A percentile compares a stretch with the other conserved stretches of the same genome.
phyloP scores from a whole-genome alignment of 768 basidiomycete genomes.

The Heimioporus sp. region DNA sequence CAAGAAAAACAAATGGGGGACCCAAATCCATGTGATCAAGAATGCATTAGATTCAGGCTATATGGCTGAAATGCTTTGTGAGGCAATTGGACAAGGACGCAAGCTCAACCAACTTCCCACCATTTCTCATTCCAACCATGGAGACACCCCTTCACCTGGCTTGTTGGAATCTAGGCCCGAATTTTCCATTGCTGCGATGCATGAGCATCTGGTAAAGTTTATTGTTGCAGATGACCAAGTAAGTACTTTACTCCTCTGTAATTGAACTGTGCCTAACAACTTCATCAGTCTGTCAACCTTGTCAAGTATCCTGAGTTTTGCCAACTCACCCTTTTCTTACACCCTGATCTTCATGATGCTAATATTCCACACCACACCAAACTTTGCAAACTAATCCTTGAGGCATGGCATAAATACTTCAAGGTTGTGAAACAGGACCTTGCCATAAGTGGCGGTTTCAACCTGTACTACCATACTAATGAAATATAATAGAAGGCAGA shows the following conservation, averaged over 20 bases:
- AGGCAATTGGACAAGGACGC: background rate
- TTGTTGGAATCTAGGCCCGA: too few species aligned
- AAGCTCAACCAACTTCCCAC: background rate
- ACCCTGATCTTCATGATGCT: slow-evolving; percentile 22
- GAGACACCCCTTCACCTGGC: background rate
- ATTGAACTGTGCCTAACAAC: background rate
- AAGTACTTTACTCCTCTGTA: background rate
- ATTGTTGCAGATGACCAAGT: slow-evolving; percentile 8
- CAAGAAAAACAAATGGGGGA: background rate
- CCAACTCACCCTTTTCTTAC: slow-evolving; percentile 20
- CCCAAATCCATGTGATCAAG: background rate
- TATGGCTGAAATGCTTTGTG: background rate
- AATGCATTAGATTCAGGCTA: background rate
- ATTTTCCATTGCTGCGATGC: too few species aligned
- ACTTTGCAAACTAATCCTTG: slow-evolving; percentile 18
- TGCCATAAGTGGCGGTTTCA: slow-evolving; percentile 11
- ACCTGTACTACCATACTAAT: background rate
- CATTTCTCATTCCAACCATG: background rate
- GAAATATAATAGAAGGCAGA: background rate
- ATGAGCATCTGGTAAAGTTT: too few species aligned
- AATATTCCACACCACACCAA: slow-evolving; percentile 28
- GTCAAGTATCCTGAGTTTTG: slow-evolving; percentile 23
- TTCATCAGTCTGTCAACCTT: slow-evolving; percentile 1
- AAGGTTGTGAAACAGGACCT: slow-evolving; percentile 19
- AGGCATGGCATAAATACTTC: slow-evolving; percentile 22